Percentiles rank a stretch among this genome's conserved stretches.
These are phyloP conservation scores for Fomes fomentarius DNA, from an alignment of 1,284 basidiomycete species.

Conservation along the genomic window DNA sequence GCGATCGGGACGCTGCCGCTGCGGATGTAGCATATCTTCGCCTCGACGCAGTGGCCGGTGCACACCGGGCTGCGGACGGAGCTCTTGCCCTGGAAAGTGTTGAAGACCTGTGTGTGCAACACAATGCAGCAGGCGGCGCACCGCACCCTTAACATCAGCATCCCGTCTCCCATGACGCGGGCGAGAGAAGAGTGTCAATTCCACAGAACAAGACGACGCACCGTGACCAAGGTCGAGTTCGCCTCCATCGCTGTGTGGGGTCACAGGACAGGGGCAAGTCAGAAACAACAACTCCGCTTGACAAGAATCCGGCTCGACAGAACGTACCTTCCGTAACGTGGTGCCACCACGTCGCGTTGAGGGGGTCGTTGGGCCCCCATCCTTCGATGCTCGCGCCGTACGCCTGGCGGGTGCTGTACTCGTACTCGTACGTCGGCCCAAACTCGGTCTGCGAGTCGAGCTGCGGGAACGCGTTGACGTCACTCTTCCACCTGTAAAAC, in stretches of 20 bases:
- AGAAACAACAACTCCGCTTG: background rate
- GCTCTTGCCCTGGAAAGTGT: conserved; percentile 72
- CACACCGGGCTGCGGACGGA: conserved; percentile 61
- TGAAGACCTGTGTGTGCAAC: conserved; percentile 54
- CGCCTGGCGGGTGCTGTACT: conserved; percentile 73
- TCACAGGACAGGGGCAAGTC: background rate
- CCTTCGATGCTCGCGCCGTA: conserved; percentile 64
- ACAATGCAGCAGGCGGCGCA: too few species aligned
- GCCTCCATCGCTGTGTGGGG: conserved; percentile 63
- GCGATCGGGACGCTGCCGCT: conserved; percentile 67
- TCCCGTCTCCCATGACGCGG: too few species aligned
- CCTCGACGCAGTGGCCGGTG: conserved; percentile 58
- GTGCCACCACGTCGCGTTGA: conserved; percentile 88
- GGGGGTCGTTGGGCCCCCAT: conserved; percentile 70
- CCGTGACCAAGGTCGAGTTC: conserved; percentile 60
- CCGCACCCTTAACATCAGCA: too few species aligned
- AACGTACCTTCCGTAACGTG: conserved; percentile 71
- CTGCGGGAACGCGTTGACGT: conserved; percentile 58
- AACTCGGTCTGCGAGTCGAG: conserved; percentile 56
- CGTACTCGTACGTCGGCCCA: conserved; percentile 70
- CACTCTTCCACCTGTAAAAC: conserved; percentile 65
- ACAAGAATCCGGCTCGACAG: background rate
- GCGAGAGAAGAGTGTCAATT: too few species aligned
- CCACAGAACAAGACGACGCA: conserved; percentile 40
- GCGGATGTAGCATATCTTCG: conserved; percentile 82